phyloP scores from a whole-genome alignment of 2,329 filamentous ascomycete species.

The Stylonectria norvegica region DNA sequence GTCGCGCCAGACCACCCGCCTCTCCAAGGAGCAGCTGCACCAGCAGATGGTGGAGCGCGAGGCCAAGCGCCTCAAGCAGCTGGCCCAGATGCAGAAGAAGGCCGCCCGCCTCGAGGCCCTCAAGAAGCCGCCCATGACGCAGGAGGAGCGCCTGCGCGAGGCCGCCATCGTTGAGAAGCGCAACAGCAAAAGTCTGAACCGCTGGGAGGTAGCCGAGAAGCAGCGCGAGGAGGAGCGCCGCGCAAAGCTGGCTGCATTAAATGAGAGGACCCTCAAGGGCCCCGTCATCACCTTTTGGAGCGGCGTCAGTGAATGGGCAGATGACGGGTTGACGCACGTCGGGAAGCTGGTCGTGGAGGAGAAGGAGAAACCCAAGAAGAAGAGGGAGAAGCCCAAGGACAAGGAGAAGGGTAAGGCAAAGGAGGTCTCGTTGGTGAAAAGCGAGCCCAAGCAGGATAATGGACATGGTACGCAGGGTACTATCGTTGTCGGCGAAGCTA shows the following conservation, averaged over 20 bases:
- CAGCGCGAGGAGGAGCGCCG: conserved; percentile 79
- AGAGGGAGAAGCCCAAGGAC: conserved; percentile 33
- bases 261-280: conserved; percentile 81
- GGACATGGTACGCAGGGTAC: too few relatives aligned
- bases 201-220: conserved; percentile 92
- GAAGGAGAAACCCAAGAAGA: conserved; percentile 59
- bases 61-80: conserved; percentile 65
- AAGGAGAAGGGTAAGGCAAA: conserved; percentile 15
- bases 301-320: conserved; percentile 78
- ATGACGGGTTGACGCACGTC: conserved; percentile 68
- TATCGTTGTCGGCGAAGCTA: too few relatives aligned
- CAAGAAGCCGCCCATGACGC: conserved; percentile 79
- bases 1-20: conserved; percentile 54
- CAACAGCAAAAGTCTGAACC: conserved; percentile 85
- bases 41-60: conserved; percentile 73
- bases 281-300: conserved; percentile 93
- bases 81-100: conserved; percentile 64
- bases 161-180: conserved; percentile 78
- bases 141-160: conserved; percentile 78
- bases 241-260: conserved; percentile 79
- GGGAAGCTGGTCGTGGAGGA: conserved; percentile 64
- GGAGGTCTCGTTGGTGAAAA: too few relatives aligned
- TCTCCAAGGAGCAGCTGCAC: conserved; percentile 61
- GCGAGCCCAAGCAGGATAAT: too few relatives aligned
- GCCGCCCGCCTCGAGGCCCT: conserved; percentile 68